Percentiles rank a stretch among this genome's conserved stretches.
These are phyloP conservation scores for Austroboletus eburneus DNA, from an alignment of 768 basidiomycete species.

Conservation along the genomic window DNA sequence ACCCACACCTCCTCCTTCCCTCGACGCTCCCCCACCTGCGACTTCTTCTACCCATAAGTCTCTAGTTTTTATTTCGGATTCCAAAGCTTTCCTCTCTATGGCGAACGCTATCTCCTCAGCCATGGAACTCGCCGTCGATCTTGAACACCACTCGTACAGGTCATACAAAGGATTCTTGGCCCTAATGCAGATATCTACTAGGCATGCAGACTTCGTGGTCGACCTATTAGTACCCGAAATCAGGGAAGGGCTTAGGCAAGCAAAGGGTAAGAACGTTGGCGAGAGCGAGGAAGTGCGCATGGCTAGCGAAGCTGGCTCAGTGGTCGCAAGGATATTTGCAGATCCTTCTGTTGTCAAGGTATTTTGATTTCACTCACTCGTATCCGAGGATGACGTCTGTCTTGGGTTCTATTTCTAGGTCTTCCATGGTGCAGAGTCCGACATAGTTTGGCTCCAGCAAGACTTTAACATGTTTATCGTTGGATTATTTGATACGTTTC, in stretches of 20 bases:
- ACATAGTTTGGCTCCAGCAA: conserved; percentile 95
- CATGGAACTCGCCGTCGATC: conserved; percentile 86
- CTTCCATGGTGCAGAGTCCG: conserved; percentile 92
- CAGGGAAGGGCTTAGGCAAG: conserved; percentile 64
- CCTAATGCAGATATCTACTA: conserved; percentile 87
- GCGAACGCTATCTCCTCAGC: conserved; percentile 59
- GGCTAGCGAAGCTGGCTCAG: conserved; percentile 40
- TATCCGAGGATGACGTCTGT: no score
- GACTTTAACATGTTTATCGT: conserved; percentile 94
- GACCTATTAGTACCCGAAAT: conserved; percentile 65
- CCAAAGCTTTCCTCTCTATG: conserved; percentile 54
- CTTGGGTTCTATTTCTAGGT: no score
- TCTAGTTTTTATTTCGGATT: conserved; percentile 67
- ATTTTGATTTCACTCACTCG: no score
- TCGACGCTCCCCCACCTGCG: conserved; percentile 47
- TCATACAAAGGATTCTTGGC: conserved; percentile 86
- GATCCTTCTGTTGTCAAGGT: conserved; percentile 86
- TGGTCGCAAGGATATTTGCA: conserved; percentile 52
- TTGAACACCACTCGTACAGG: conserved; percentile 90
- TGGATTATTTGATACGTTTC: conserved; percentile 95
- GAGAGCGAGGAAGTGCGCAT: conserved; percentile 12
- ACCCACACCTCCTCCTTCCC: conserved; percentile 51
- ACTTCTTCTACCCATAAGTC: conserved; percentile 26
- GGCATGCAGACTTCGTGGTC: conserved; percentile 82
- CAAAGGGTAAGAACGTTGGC: conserved; percentile 41